A percentile compares a stretch with the other conserved stretches of the same genome.
These are phyloP conservation scores for Furcasterigmium sp. DNA, from an alignment of 2,329 filamentous ascomycete species.

Conservation along the genomic window DNA sequence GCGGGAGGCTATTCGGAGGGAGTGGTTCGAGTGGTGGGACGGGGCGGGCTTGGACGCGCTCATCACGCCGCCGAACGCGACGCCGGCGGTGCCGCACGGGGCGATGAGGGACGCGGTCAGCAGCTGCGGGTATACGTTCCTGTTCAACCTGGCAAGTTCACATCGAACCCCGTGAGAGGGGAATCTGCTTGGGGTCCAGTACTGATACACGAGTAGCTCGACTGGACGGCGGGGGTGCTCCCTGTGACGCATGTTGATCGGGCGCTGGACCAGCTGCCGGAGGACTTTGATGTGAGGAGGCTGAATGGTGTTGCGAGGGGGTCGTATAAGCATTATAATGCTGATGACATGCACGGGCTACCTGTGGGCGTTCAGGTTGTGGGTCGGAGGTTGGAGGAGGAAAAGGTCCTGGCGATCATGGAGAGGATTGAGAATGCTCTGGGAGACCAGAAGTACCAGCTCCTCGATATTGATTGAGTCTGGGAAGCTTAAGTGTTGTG, in stretches of 20 bases:
- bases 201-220: constrained; percentile 49
- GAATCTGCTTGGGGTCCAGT: no score
- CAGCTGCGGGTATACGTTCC: constrained; percentile 87
- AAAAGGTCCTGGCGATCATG: constrained; percentile 83
- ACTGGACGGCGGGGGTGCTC: constrained; percentile 78
- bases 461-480: constrained; percentile 42
- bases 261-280: constrained; percentile 58
- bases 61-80: constrained; percentile 81
- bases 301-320: constrained; percentile 77
- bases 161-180: no score
- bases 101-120: constrained; percentile 82
- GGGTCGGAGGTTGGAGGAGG: constrained; percentile 74
- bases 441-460: constrained; percentile 47
- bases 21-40: constrained; percentile 86
- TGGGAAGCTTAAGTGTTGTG: not conserved
- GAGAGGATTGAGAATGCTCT: constrained; percentile 70
- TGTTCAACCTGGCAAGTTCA: constrained; percentile 74
- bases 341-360: constrained; percentile 76
- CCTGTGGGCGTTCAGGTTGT: constrained; percentile 85
- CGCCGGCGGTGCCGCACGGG: constrained; percentile 79
- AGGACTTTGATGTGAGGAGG: constrained; percentile 52
- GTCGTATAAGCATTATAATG: constrained; percentile 83
- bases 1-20: constrained; percentile 71
- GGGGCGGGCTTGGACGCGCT: constrained; percentile 69
- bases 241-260: constrained; percentile 82